Conservation (phyloP, 2,329 filamentous ascomycete species). For the Grosmannia huntii region DNA sequence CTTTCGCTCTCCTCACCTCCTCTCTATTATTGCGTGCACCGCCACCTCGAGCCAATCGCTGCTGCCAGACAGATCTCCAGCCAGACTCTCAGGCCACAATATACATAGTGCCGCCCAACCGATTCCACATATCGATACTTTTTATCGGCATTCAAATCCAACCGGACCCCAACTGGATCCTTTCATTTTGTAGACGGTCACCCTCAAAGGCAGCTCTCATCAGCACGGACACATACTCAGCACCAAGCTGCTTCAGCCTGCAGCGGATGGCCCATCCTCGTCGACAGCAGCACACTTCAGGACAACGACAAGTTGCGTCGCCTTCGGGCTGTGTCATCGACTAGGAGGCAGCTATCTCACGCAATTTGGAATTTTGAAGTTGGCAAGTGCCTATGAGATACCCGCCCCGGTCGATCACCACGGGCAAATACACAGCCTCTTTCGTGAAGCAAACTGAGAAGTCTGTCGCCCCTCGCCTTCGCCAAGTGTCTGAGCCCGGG, state of each 20-base stretch:
- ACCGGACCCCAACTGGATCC: not conserved
- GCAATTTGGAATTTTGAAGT: not conserved
- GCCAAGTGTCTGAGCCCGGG: not conserved
- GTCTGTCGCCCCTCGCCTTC: not conserved
- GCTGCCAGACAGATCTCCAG: no score
- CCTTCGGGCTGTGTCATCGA: not conserved
- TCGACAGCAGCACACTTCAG: not conserved
- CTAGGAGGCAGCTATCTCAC: not conserved
- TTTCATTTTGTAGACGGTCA: not conserved
- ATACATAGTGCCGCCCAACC: no score
- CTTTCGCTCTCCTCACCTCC: not conserved
- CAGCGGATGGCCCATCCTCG: not conserved
- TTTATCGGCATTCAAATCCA: no score
- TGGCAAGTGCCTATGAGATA: not conserved
- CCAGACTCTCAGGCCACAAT: no score
- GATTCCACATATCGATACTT: no score
- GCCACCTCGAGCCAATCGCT: no score
- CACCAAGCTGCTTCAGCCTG: not conserved
- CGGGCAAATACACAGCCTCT: not conserved
- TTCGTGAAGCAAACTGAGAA: not conserved
- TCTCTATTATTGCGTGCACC: not conserved
- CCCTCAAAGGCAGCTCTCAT: not conserved
- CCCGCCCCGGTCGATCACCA: not conserved
- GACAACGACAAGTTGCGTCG: not conserved
- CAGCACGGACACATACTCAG: not conserved